Percentiles rank a stretch among this genome's conserved stretches.
Conservation (phyloP, 2,329 filamentous ascomycete genomes). For the Zasmidium angulare region DNA sequence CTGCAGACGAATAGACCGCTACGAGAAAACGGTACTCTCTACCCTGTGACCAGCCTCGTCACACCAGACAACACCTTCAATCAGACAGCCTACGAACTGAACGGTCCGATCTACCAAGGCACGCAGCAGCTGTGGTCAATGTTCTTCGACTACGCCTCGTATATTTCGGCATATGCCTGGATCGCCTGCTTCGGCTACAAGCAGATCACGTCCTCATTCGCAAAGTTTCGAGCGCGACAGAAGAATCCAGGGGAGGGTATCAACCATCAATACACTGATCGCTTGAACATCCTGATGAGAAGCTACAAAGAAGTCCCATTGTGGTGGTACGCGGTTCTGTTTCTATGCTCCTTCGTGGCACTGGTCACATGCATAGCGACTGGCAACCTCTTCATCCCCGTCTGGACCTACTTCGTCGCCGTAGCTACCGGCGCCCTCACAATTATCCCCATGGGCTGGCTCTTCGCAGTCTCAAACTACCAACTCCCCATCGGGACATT, state of each 20-base stretch:
- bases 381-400: slow-evolving; percentile 57
- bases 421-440: slow-evolving; percentile 56
- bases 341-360: slow-evolving; percentile 49
- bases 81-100: slow-evolving; percentile 44
- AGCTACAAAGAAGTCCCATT: slow-evolving; percentile 59
- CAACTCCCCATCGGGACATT: slow-evolving; percentile 56
- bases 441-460: slow-evolving; percentile 58
- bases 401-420: slow-evolving; percentile 61
- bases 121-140: slow-evolving; percentile 59
- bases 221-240: neutral
- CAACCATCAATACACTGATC: slow-evolving; percentile 58
- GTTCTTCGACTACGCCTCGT: slow-evolving; percentile 62
- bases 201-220: neutral
- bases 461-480: slow-evolving; percentile 61
- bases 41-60: slow-evolving; percentile 46
- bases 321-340: slow-evolving; percentile 59
- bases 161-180: slow-evolving; percentile 60
- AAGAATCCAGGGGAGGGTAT: slow-evolving; percentile 31
- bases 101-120: slow-evolving; percentile 59
- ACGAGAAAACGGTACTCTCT: slow-evolving; percentile 49
- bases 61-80: slow-evolving; percentile 51
- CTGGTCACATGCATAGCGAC: slow-evolving; percentile 54
- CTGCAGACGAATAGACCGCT: slow-evolving; percentile 59
- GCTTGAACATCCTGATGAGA: slow-evolving; percentile 59
- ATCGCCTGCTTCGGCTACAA: slow-evolving; percentile 54